These are phyloP conservation scores for Pseudonectria foliicola DNA, from an alignment of 2,329 filamentous ascomycete species.

Conservation along the genomic window DNA sequence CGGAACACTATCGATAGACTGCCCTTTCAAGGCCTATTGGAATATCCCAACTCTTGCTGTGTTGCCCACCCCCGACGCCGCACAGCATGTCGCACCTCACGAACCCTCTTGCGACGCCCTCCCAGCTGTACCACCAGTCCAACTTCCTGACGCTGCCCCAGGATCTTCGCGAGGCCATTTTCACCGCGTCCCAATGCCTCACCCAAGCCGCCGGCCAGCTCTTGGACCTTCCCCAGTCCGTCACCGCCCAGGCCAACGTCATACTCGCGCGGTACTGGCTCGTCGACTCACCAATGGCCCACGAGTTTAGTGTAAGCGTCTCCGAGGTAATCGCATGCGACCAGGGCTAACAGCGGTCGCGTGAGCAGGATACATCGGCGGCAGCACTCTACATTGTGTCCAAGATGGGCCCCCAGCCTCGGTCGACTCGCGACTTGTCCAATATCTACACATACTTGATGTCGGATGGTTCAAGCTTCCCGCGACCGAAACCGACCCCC, in stretches of 20 bases:
- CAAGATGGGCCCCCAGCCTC: slow-evolving; percentile 72
- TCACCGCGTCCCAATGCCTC: slow-evolving; percentile 63
- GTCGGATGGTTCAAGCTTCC: slow-evolving; percentile 52
- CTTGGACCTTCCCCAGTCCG: slow-evolving; percentile 75
- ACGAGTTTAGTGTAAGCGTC: slow-evolving; percentile 48
- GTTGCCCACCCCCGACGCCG: not conserved
- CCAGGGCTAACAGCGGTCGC: slow-evolving; percentile 2
- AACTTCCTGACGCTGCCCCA: slow-evolving; percentile 52
- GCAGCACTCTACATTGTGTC: slow-evolving; percentile 73
- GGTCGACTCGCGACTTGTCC: slow-evolving; percentile 70
- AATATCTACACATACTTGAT: slow-evolving; percentile 81
- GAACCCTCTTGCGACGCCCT: slow-evolving; percentile 66
- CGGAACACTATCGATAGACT: too few relatives aligned
- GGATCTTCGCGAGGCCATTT: slow-evolving; percentile 65
- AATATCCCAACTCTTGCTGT: too few relatives aligned
- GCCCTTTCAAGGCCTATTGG: too few relatives aligned
- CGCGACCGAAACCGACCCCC: slow-evolving; percentile 31
- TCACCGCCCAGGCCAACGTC: slow-evolving; percentile 79
- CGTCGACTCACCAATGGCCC: slow-evolving; percentile 44
- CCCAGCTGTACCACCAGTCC: slow-evolving; percentile 56
- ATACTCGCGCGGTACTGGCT: slow-evolving; percentile 78
- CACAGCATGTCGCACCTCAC: slow-evolving; percentile 51
- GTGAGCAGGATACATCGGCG: slow-evolving; percentile 66
- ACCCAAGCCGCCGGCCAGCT: slow-evolving; percentile 76
- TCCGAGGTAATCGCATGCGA: too few relatives aligned